Conservation (phyloP, 805 yeast species). For the Ogataea wickerhamii region DNA sequence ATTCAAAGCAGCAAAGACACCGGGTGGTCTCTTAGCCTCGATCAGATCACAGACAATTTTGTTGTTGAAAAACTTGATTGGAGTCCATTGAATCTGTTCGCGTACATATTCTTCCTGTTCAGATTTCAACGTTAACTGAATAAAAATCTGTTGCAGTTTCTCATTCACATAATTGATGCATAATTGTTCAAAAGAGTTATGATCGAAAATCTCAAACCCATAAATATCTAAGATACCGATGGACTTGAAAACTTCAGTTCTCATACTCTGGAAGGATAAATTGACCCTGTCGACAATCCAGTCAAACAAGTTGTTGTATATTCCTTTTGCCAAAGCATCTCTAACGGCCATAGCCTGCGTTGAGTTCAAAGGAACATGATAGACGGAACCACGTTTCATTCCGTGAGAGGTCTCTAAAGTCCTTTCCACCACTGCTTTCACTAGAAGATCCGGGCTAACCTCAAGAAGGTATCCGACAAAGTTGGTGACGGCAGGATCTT, state of each 20-base stretch:
- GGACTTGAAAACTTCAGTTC: conserved; percentile 48
- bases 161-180: conserved; percentile 96
- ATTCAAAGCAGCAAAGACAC: conserved; percentile 91
- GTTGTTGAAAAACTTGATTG: conserved; percentile 93
- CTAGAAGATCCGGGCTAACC: conserved; percentile 65
- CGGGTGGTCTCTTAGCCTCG: conserved; percentile 93
- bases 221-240: conserved; percentile 94
- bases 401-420: conserved; percentile 90
- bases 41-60: conserved; percentile 95
- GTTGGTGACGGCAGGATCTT: conserved; percentile 87
- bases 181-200: conserved; percentile 90
- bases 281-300: conserved; percentile 96
- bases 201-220: conserved; percentile 94
- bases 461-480: conserved; percentile 90
- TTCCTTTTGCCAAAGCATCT: conserved; percentile 92
- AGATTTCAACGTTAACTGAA: conserved; percentile 90
- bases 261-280: conserved; percentile 57
- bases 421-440: conserved; percentile 70
- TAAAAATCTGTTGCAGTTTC: conserved; percentile 93
- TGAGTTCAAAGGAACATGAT: conserved; percentile 87
- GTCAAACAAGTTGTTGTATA: conserved; percentile 88
- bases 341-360: conserved; percentile 94
- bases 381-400: conserved; percentile 83
- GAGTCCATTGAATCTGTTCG: conserved; percentile 96
- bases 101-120: conserved; percentile 97